These are phyloP conservation scores for Medicago arabica DNA, from an alignment of 306 rosid species.

Conservation along the genomic window DNA sequence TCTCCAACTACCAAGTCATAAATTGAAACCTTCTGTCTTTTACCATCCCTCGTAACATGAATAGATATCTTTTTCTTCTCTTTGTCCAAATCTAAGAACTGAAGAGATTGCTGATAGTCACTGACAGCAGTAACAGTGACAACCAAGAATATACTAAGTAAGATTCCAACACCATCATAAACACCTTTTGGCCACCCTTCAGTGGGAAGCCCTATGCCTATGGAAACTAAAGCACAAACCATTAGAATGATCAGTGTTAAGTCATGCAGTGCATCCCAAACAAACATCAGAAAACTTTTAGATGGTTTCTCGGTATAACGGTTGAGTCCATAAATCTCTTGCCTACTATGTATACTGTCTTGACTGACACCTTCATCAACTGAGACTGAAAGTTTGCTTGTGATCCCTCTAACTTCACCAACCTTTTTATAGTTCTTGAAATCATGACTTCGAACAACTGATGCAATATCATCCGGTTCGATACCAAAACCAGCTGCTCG, in stretches of 20 bases:
- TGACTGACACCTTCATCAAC: constrained; percentile 61
- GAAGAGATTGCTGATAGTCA: constrained; percentile 89
- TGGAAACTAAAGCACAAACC: constrained; percentile 80
- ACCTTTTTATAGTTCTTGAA: constrained; percentile 42
- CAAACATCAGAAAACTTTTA: constrained; percentile 65
- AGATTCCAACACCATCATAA: constrained; percentile 92
- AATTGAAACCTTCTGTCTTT: constrained; percentile 71
- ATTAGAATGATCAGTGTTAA: constrained; percentile 82
- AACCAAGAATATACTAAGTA: constrained; percentile 76
- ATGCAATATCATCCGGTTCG: constrained; percentile 89
- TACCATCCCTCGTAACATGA: constrained; percentile 75
- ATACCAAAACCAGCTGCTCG: constrained; percentile 67
- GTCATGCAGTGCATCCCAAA: constrained; percentile 94
- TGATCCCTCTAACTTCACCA: constrained; percentile 64
- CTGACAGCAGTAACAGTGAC: constrained; percentile 85
- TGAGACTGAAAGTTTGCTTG: constrained; percentile 56
- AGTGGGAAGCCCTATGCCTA: constrained; percentile 80
- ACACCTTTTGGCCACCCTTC: constrained; percentile 89
- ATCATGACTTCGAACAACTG: constrained; percentile 70
- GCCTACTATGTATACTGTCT: constrained; percentile 55
- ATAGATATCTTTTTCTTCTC: constrained; percentile 85
- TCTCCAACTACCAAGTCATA: constrained; percentile 89
- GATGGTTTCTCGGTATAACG: constrained; percentile 77
- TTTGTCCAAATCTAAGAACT: constrained; percentile 78
- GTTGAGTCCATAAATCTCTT: constrained; percentile 76